Evolutionary conservation across 2,329 filamentous ascomycete genomes (phyloP).

Genomic region (Botryosphaeria dothidea): DNA sequence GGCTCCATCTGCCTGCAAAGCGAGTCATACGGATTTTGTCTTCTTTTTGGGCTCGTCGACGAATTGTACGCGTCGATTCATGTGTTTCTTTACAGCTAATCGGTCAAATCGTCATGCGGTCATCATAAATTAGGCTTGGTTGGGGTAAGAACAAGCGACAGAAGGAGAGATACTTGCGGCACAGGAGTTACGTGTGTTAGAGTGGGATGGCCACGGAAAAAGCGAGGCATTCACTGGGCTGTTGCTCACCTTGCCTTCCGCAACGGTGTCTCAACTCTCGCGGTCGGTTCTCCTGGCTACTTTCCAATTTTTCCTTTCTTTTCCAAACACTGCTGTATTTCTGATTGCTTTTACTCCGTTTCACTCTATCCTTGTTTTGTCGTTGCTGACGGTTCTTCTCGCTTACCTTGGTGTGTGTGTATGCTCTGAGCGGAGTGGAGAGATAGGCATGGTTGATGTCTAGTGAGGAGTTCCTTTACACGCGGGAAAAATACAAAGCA

Average conservation of each 20-base stretch:
- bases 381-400: conserved; percentile 4
- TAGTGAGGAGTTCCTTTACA: neutral
- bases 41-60: conserved; percentile 14
- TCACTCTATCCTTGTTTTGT: conserved; percentile 6
- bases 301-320: conserved; percentile 6
- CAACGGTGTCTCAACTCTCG: neutral
- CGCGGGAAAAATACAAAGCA: conserved; percentile 9
- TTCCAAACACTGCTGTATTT: conserved; percentile 17
- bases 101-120: conserved; percentile 16
- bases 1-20: conserved; percentile 9
- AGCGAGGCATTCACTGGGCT: conserved; percentile 11
- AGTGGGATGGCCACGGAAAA: conserved; percentile 7
- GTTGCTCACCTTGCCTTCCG: neutral
- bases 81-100: conserved; percentile 17
- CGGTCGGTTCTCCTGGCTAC: neutral
- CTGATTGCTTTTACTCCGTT: conserved; percentile 13
- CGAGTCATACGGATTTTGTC: conserved; percentile 15
- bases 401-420: conserved; percentile 10
- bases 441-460: conserved; percentile 3
- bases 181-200: neutral
- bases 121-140: conserved; percentile 10
- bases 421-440: conserved; percentile 15
- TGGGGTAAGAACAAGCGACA: conserved; percentile 1
- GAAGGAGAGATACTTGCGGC: neutral
- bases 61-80: conserved; percentile 11